A percentile compares a stretch with the other conserved stretches of the same genome.
Evolutionary conservation across 352 stramenopile species (phyloP).

Genomic region (Plasmopara muralis): DNA sequence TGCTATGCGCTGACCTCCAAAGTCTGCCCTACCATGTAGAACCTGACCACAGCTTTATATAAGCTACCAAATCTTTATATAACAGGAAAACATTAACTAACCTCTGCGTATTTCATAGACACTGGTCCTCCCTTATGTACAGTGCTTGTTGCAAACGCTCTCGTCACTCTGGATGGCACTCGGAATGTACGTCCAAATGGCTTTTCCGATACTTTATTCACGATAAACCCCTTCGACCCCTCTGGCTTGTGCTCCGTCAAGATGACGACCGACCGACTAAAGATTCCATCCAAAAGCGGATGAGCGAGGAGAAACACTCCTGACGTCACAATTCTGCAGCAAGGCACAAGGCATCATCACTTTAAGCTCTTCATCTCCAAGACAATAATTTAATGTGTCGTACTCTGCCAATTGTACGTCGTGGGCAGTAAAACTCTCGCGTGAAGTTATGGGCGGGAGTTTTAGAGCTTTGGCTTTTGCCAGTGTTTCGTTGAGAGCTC

Average conservation of each 20-base stretch:
- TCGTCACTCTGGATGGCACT: constrained; percentile 49
- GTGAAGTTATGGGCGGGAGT: constrained; percentile 13
- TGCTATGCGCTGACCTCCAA: constrained; percentile 51
- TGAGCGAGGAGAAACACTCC: constrained; percentile 74
- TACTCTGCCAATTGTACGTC: constrained; percentile 44
- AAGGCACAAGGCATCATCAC: constrained; percentile 2
- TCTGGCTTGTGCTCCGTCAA: constrained; percentile 57
- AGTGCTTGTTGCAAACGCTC: constrained; percentile 51
- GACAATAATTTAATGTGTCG: neutral
- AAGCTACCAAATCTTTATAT: neutral
- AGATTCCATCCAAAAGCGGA: constrained; percentile 61
- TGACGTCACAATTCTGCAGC: constrained; percentile 27
- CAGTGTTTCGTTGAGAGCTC: constrained; percentile 53
- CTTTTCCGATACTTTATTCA: constrained; percentile 59
- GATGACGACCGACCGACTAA: constrained; percentile 66
- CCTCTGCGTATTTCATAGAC: constrained; percentile 52
- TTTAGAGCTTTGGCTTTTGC: constrained; percentile 33
- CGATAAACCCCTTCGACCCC: constrained; percentile 64
- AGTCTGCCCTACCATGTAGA: constrained; percentile 44
- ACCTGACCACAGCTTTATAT: constrained; percentile 26
- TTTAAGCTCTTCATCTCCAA: neutral
- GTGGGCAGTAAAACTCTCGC: constrained; percentile 14
- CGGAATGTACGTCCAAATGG: constrained; percentile 51
- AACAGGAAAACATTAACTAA: constrained; percentile 6
- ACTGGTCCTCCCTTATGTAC: constrained; percentile 60